phyloP scores from a whole-genome alignment of 805 yeast genomes.

The Pichia thaimueangensis region DNA sequence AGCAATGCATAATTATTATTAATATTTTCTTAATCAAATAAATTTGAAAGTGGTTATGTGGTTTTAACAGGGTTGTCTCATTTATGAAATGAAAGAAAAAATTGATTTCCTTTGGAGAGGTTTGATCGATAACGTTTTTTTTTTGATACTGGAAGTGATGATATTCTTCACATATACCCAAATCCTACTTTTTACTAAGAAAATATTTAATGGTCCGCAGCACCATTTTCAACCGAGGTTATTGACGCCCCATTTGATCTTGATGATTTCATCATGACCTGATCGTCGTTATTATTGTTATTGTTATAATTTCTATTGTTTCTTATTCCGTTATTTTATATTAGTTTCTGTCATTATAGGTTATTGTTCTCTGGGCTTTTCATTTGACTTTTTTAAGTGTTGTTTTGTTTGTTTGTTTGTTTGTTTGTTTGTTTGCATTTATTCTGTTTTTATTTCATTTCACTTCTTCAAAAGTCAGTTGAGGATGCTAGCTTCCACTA shows the following conservation, averaged over 20 bases:
- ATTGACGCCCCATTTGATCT: slow-evolving; percentile 26
- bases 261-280: slow-evolving; percentile 25
- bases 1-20: slow-evolving; percentile 25
- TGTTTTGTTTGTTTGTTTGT: no score
- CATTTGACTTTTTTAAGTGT: no score
- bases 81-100: neutral
- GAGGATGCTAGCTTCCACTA: no score
- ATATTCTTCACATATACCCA: neutral
- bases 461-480: no score
- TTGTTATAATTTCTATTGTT: neutral
- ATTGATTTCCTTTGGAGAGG: slow-evolving; percentile 1
- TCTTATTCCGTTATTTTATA: neutral
- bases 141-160: neutral
- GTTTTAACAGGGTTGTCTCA: slow-evolving; percentile 3
- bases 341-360: neutral
- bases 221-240: slow-evolving; percentile 32
- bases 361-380: no score
- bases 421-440: no score
- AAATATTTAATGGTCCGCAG: slow-evolving; percentile 35
- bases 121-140: neutral
- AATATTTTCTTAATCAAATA: slow-evolving; percentile 4
- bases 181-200: neutral
- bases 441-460: no score
- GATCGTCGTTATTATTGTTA: neutral
- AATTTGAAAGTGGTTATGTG: neutral